Base-by-base conservation (phyloP, 2,329 filamentous ascomycete species). In the Allantophomopsis lycopodina region DNA sequence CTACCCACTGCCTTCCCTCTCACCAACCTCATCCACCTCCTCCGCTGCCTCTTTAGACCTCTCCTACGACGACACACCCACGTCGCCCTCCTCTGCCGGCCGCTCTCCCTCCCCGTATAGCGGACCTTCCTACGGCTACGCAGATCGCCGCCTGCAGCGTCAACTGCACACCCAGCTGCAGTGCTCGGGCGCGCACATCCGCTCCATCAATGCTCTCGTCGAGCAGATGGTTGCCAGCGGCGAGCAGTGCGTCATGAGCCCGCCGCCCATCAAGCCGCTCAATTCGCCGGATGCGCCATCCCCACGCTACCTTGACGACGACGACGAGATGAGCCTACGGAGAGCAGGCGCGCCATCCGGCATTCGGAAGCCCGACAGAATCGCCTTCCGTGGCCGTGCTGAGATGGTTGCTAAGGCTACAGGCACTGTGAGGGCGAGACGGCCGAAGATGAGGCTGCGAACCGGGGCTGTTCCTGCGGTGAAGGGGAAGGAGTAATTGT, bases 121-220 rank as follows among this genome's bases (percentile, higher is more conserved):
- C 33, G 38, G 15, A 4, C 4, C 23, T 6, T 12, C 7, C 23
- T 28, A 10, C 23, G 42, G 41, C 1, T 35, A 47, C 12, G 40
- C 44, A 4, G 46, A 43, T 34, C 40, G 46, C 15, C 45, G 49
- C 10, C 20, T 49, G 10, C 48, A 49, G 39, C 42, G 48, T 21
- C 50, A 53, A 35, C 35, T 48, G 7, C 51, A 52, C 34, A 44
- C 45, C 2, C 47, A 51, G 23, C 36, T 51, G 11, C 50, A 52
- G 37, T 42, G 20, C 13, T 48, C 44, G 23, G 34, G 20, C 2
- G 34, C 32, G 1, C 50, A 53, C 20, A 39, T 51, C 7, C 42
- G 42, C 16, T 48, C 50, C 38, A 49, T 53, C 41, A 44, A 42
- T 14, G 36, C 42, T 1, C 35, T 53, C 2, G 48, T 53, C 4